Conservation (phyloP, 169 alveolate species). For the Plasmodium inui region DNA sequence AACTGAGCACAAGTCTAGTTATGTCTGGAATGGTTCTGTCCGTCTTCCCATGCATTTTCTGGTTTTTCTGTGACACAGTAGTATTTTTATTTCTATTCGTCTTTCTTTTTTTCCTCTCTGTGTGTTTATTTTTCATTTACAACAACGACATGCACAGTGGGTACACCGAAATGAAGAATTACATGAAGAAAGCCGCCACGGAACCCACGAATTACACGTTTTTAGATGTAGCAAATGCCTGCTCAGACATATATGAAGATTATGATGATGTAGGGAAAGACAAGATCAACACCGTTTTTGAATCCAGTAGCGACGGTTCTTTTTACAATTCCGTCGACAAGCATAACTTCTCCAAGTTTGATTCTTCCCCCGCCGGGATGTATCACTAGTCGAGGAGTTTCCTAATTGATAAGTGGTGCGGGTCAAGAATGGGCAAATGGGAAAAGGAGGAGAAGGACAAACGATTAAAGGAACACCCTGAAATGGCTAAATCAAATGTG, state of each 20-base stretch:
- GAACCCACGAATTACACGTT: conserved; percentile 71
- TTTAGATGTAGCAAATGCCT: conserved; percentile 43
- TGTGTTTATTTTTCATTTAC: conserved; percentile 42
- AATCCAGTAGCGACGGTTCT: conserved; percentile 62
- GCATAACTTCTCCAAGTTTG: conserved; percentile 25
- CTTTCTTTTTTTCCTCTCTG: conserved; percentile 33
- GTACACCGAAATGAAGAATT: conserved; percentile 58
- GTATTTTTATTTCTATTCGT: conserved; percentile 59
- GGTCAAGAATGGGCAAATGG: not conserved
- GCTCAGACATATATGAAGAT: conserved; percentile 56
- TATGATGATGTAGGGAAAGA: conserved; percentile 17
- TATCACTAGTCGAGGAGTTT: conserved; percentile 9
- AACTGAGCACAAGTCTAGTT: conserved; percentile 11
- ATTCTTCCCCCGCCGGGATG: conserved; percentile 64
- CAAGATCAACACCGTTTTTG: conserved; percentile 1
- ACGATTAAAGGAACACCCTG: not conserved
- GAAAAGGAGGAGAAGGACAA: not conserved
- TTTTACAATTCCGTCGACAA: conserved; percentile 40
- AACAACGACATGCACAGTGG: conserved; percentile 48
- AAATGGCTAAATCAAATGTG: not conserved
- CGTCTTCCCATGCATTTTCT: conserved; percentile 52
- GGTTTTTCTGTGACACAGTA: conserved; percentile 74
- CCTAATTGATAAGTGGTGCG: not conserved
- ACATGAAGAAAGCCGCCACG: conserved; percentile 56
- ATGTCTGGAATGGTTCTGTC: conserved; percentile 22